Evolutionary conservation across 2,329 filamentous ascomycete genomes (phyloP), one percentile per base, ranked within the genome.

Genomic region (Fusarium floridanum): DNA sequence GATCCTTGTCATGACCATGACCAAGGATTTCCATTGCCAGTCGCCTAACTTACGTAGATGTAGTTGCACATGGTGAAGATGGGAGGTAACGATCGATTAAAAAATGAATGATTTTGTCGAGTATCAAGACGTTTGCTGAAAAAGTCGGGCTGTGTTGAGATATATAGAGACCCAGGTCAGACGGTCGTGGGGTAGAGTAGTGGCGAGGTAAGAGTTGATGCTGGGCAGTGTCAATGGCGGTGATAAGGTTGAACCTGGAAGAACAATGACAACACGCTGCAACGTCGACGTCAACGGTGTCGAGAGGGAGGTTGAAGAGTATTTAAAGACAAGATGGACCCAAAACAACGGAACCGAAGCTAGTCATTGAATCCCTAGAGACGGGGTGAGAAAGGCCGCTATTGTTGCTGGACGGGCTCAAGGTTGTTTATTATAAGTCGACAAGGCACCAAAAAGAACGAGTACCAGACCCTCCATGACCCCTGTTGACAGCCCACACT

Each of bases 61-160:
- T 86, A 88, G 80, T 88, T 86, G 81, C 86, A 88, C 86, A 88
- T 88, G 71, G 68, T 83, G 74, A 61, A 67, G 57, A 53, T 29
- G 20, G 41, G 53, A 64, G 34, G 45, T 50, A 63, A 57, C 43
- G 48, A 24, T 63, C 66, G 65, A 61, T 27, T 48, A 29, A 64
- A 65, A 61, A 29, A 27, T 61, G 72, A 67, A 20, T 61, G 57
- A 12, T 39, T 11, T 39, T 12, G 16, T 22, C 17, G n/a, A 24
- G 29, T 50, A 50, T 59, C 29, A 61, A 55, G 53, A 20, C 32
- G 14, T 34, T 29, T 24, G 36, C 34, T 39, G 39, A 57, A 55
- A n/a, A 53, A 20, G 24, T 27, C 22, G 45, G 41, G 20, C 27
- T 36, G 48, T 11, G 36, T 61, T 17, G 39, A 32, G 65, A 60